Conservation (phyloP, 2,329 filamentous ascomycete genomes). For the Ceratocystis alfenasii region DNA sequence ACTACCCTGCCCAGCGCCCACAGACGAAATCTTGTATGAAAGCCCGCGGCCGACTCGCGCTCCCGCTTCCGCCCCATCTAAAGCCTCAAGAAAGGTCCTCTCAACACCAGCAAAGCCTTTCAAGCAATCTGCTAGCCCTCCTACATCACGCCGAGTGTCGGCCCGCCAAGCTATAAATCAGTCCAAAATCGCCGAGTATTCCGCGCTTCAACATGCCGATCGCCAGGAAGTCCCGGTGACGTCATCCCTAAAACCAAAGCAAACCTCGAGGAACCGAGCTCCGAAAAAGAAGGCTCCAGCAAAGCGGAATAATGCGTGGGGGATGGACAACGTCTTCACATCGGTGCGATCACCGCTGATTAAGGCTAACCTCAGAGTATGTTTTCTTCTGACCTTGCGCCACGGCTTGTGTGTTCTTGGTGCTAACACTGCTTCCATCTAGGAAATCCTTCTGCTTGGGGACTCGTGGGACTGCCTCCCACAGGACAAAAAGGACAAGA, state of each 20-base stretch:
- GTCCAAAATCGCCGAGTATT: neutral
- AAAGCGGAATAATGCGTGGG: constrained; percentile 16
- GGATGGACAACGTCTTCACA: constrained; percentile 12
- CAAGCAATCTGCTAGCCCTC: neutral
- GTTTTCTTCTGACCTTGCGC: neutral
- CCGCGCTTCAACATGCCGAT: neutral
- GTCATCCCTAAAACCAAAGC: neutral
- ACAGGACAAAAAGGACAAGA: neutral
- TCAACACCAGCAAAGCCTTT: neutral
- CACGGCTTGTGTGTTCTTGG: neutral
- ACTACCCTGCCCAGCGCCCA: too few relatives aligned
- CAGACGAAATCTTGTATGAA: too few relatives aligned
- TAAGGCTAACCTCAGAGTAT: constrained; percentile 19
- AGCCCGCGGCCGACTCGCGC: neutral
- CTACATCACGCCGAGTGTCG: neutral
- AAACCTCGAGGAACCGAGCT: neutral
- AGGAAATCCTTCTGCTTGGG: constrained; percentile 19
- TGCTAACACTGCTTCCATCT: neutral
- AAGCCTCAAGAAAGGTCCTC: neutral
- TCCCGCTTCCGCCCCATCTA: neutral
- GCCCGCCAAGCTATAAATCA: neutral
- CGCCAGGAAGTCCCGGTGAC: neutral
- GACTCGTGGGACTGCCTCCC: constrained; percentile 16
- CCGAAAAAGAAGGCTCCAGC: neutral
- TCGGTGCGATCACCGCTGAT: constrained; percentile 16